A percentile compares a stretch with the other conserved stretches of the same genome.
Conservation (phyloP, 768 basidiomycete genomes). For the Rhizopogon vulgaris region DNA sequence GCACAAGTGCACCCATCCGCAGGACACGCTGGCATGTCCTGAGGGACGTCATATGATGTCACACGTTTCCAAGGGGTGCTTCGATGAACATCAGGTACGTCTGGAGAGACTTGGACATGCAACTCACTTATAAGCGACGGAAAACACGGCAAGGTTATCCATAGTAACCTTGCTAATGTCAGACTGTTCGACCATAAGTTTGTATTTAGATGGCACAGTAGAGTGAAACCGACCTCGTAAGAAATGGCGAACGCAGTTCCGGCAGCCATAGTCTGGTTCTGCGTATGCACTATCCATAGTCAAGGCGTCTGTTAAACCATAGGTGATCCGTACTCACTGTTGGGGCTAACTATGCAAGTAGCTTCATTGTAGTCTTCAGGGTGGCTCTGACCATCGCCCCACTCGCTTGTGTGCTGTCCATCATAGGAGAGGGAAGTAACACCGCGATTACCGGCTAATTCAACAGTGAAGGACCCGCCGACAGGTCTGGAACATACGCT, state of each 20-base stretch:
- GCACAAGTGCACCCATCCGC: constrained; percentile 46
- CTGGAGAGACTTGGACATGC: not conserved
- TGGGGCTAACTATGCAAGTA: constrained; percentile 40
- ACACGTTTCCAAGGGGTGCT: constrained; percentile 52
- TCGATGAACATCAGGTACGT: not conserved
- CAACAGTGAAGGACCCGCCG: constrained; percentile 40
- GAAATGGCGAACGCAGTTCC: constrained; percentile 54
- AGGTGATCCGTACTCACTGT: constrained; percentile 30
- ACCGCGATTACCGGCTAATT: constrained; percentile 44
- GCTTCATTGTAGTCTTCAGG: constrained; percentile 34
- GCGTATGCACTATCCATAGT: constrained; percentile 39
- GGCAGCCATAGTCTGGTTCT: constrained; percentile 44
- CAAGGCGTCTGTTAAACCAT: not conserved
- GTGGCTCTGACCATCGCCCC: constrained; percentile 41
- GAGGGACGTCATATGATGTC: constrained; percentile 41
- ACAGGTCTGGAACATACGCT: constrained; percentile 32
- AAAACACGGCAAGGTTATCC: constrained; percentile 47
- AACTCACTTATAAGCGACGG: constrained; percentile 40
- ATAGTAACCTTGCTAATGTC: constrained; percentile 40
- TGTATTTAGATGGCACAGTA: not conserved
- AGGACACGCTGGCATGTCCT: constrained; percentile 44
- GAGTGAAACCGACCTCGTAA: constrained; percentile 32
- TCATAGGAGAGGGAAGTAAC: constrained; percentile 39
- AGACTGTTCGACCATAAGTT: constrained; percentile 26
- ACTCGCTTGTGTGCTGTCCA: constrained; percentile 32